Conservation (phyloP, 352 stramenopile species). For the Phytopythium chamaehyphon region DNA sequence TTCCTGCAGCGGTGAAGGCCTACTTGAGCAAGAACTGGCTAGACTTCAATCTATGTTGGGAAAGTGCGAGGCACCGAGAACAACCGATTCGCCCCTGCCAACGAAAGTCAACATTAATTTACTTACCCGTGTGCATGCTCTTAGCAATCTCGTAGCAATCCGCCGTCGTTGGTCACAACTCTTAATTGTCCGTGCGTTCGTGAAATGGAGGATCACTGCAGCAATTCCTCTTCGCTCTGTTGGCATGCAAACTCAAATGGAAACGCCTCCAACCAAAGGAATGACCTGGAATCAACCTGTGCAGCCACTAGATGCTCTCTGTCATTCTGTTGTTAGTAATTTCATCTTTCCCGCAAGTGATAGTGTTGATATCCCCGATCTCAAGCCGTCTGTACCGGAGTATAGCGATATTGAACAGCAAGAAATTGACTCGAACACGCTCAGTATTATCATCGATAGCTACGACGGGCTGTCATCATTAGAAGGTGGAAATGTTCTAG, state of each 20-base stretch:
- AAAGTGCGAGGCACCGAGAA: too few relatives aligned
- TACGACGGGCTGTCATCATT: background rate
- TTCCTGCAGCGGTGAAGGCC: too few relatives aligned
- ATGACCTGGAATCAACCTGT: background rate
- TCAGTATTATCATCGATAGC: conserved; percentile 6
- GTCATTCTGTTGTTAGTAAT: conserved; percentile 33
- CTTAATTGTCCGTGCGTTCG: conserved; percentile 20
- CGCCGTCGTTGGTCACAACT: conserved; percentile 19
- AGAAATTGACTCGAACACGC: conserved; percentile 4
- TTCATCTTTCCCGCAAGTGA: conserved; percentile 23
- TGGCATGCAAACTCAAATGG: background rate
- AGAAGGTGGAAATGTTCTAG: background rate
- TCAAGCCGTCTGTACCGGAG: background rate
- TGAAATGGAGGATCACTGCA: conserved; percentile 23
- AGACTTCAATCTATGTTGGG: too few relatives aligned
- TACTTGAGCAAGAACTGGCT: too few relatives aligned
- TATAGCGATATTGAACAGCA: conserved; percentile 3
- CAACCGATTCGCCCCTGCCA: too few relatives aligned
- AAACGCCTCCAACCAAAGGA: background rate
- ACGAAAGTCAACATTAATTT: background rate
- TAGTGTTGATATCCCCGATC: background rate
- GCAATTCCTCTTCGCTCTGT: background rate
- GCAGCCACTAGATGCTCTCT: conserved; percentile 37
- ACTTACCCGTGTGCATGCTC: conserved; percentile 8
- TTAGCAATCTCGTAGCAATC: conserved; percentile 31